phyloP scores from a whole-genome alignment of 2,329 filamentous ascomycete genomes.

The Penicillium glabrum region DNA sequence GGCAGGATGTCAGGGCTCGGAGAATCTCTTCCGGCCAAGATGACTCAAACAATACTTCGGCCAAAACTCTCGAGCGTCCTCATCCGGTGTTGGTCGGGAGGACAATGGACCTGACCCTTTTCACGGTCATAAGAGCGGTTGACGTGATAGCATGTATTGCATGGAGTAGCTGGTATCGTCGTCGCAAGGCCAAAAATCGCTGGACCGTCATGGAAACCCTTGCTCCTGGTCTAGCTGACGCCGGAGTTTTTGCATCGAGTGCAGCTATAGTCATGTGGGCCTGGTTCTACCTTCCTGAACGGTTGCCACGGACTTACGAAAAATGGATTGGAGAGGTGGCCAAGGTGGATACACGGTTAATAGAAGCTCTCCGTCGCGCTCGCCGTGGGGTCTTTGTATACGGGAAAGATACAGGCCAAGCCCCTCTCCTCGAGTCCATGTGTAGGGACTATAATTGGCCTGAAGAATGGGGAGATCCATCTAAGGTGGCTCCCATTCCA shows the following conservation, averaged over 20 bases:
- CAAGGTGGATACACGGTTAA: slow-evolving; percentile 70
- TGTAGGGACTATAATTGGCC: slow-evolving; percentile 71
- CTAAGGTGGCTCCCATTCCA: slow-evolving; percentile 68
- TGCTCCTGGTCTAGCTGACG: slow-evolving; percentile 56
- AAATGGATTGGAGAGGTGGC: slow-evolving; percentile 81
- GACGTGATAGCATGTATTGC: slow-evolving; percentile 68
- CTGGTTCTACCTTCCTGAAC: slow-evolving; percentile 75
- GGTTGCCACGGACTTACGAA: slow-evolving; percentile 71
- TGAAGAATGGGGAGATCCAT: slow-evolving; percentile 70
- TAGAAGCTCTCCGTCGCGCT: slow-evolving; percentile 70
- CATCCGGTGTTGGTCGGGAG: slow-evolving; percentile 60
- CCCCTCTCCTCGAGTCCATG: slow-evolving; percentile 67
- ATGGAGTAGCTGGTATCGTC: slow-evolving; percentile 55
- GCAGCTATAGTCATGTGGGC: slow-evolving; percentile 82
- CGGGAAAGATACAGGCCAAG: slow-evolving; percentile 70
- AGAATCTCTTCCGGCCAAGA: slow-evolving; percentile 4
- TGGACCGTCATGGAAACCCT: slow-evolving; percentile 42
- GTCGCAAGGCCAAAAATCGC: slow-evolving; percentile 30
- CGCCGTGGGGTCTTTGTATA: slow-evolving; percentile 66
- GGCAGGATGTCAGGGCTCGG: slow-evolving; percentile 6
- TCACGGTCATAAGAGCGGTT: slow-evolving; percentile 68
- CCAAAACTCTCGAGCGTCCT: slow-evolving; percentile 11
- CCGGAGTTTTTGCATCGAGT: slow-evolving; percentile 69
- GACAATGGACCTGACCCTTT: slow-evolving; percentile 81
- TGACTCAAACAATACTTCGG: slow-evolving; percentile 3